Base-by-base conservation (phyloP, 1,284 basidiomycete genomes). In the Trichosporon sp. region DNA sequence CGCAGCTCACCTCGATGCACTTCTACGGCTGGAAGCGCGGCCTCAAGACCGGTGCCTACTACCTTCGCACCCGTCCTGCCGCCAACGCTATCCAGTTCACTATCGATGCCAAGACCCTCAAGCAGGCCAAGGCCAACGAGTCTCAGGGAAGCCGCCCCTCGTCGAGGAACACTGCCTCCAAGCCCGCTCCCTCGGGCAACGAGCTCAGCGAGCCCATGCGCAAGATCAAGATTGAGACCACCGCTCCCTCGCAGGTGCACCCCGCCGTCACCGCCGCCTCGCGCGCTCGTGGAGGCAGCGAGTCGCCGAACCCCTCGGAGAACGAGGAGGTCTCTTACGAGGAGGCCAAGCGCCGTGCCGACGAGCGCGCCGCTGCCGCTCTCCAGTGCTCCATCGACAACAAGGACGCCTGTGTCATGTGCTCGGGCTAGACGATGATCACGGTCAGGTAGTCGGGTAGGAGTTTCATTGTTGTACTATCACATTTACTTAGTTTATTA, bases 11-110 rank as follows among this genome's bases (percentile, higher is more conserved):
- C 65, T 94, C 92, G 77, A 99, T 98, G 96, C 97, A 99, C 87
- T 99, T 99, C 86, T 98, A 99, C 84, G 97, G 96, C 31, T 99
- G 96, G 97, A 97, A 97, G 89, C 94, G 94, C 85, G 97, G 97
- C 35, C 87, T 99, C 81, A 99, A 99, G 90, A 99, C 97, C 0
- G 97, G 94, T 77, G 94, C 95, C 91, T 86, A 88, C 87, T 98
- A 99, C 86, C 88, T 99, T 67, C 91, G 97, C 70, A 98, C 97
- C 59, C 89, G 93, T 69, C 94, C 97, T 1, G 94, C 96, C 8
- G 93, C 94, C 35, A 91, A 94, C 80, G 97, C 97, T 51, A 96
- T 97, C 85, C 95, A 99, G 86, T 99, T 99, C 87, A 99, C 97
- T 12, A 90, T 99, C 74, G 95, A 97, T 83, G 91, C 91, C 84